Percentiles rank a stretch among this genome's conserved stretches.
phyloP scores from a whole-genome alignment of 2,329 filamentous ascomycete species.

The Paracamarosporium sp. region DNA sequence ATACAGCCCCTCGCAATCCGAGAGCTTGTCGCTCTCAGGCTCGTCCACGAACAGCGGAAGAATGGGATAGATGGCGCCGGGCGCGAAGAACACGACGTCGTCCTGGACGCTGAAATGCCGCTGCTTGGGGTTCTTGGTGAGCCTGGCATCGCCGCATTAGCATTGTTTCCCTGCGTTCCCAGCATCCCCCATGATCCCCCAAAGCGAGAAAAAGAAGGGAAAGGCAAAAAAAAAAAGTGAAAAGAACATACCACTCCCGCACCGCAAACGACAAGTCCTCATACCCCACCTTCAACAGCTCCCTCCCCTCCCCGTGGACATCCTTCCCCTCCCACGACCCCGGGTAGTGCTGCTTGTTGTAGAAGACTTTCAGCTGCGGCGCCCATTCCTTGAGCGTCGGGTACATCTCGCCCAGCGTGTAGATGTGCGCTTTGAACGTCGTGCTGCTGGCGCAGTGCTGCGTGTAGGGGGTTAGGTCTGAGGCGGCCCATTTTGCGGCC shows the following conservation, averaged over 20 bases:
- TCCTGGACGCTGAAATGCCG: constrained; percentile 49
- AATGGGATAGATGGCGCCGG: constrained; percentile 58
- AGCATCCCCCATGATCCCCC: no score
- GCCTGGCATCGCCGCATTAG: constrained; percentile 26
- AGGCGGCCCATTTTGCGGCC: constrained; percentile 34
- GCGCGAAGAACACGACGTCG: constrained; percentile 60
- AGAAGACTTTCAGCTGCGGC: constrained; percentile 46
- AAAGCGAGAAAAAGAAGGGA: constrained; percentile 18
- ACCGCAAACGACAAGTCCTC: constrained; percentile 53
- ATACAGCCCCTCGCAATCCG: constrained; percentile 52
- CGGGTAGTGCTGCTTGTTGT: constrained; percentile 51
- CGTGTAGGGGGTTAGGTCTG: constrained; percentile 28
- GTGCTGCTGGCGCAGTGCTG: constrained; percentile 25
- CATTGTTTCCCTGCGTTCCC: no score
- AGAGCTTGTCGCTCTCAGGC: constrained; percentile 36
- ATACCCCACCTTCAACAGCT: constrained; percentile 57
- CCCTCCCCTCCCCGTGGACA: constrained; percentile 59
- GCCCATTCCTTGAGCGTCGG: constrained; percentile 38
- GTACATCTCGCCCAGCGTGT: constrained; percentile 41
- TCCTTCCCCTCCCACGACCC: constrained; percentile 62
- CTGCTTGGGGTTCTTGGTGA: constrained; percentile 53
- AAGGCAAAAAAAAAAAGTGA: no score
- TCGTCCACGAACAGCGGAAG: constrained; percentile 59
- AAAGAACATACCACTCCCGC: constrained; percentile 24
- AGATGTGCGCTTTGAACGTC: constrained; percentile 35